Evolutionary conservation across 805 yeast genomes (phyloP).

Genomic region (Lipomyces spencermartinsiae): DNA sequence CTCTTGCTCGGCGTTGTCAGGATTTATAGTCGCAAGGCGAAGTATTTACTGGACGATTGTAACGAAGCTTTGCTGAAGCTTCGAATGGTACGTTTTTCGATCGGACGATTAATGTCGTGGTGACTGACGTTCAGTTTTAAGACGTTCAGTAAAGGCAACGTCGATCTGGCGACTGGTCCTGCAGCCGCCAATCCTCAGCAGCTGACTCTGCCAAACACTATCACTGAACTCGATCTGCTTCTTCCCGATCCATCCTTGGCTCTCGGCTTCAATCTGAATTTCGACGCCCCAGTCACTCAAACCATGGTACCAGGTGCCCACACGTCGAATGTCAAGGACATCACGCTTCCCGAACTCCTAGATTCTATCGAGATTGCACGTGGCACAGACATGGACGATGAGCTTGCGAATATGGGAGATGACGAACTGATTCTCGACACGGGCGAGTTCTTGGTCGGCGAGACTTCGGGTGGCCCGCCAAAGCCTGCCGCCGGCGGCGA

Average conservation of each 20-base stretch:
- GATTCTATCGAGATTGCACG: constrained; percentile 74
- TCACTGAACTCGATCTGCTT: constrained; percentile 72
- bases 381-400: constrained; percentile 47
- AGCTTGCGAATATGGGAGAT: constrained; percentile 46
- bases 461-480: not conserved
- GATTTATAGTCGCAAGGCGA: constrained; percentile 85
- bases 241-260: constrained; percentile 42
- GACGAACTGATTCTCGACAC: constrained; percentile 63
- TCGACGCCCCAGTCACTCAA: constrained; percentile 40
- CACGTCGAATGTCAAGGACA: constrained; percentile 34
- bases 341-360: constrained; percentile 50
- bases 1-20: constrained; percentile 83
- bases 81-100: constrained; percentile 53
- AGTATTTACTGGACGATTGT: constrained; percentile 81
- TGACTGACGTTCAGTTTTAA: not conserved
- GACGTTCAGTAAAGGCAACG: constrained; percentile 47
- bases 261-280: constrained; percentile 37
- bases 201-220: constrained; percentile 73
- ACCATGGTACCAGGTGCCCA: constrained; percentile 31
- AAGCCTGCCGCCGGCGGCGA: not conserved
- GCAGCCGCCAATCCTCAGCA: constrained; percentile 64
- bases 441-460: constrained; percentile 42
- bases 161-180: constrained; percentile 64
- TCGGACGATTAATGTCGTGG: not conserved
- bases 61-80: constrained; percentile 74